A percentile compares a stretch with the other conserved stretches of the same genome.
These are phyloP conservation scores for Salix viminalis DNA, from an alignment of 345 rosid species.

Conservation along the genomic window DNA sequence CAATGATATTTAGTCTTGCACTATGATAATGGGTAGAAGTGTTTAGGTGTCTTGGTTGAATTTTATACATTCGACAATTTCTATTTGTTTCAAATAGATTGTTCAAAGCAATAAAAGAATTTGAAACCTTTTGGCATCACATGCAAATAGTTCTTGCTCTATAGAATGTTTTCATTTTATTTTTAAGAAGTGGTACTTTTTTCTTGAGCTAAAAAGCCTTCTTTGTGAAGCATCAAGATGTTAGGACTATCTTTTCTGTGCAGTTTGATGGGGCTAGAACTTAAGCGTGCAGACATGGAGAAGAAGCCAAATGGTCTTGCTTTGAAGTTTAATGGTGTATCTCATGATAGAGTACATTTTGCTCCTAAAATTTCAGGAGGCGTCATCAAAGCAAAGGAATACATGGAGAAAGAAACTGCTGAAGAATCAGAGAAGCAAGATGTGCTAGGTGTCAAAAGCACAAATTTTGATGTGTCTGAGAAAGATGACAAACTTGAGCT, in stretches of 20 bases:
- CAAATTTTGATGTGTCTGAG: slow-evolving; percentile 26
- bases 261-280: slow-evolving; percentile 83
- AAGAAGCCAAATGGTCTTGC: slow-evolving; percentile 46
- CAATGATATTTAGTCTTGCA: not conserved
- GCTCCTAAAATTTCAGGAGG: slow-evolving; percentile 50
- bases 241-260: slow-evolving; percentile 6
- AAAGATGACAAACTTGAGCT: slow-evolving; percentile 30
- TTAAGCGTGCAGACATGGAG: slow-evolving; percentile 53
- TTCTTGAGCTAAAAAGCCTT: not conserved
- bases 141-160: not conserved
- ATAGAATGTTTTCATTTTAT: not conserved
- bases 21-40: not conserved
- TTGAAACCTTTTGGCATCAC: not conserved
- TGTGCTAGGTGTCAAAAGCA: slow-evolving; percentile 37
- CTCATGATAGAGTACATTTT: slow-evolving; percentile 39
- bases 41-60: not conserved
- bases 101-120: not conserved
- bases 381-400: slow-evolving; percentile 36
- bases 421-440: slow-evolving; percentile 38
- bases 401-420: slow-evolving; percentile 49
- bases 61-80: not conserved
- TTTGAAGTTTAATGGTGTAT: slow-evolving; percentile 25
- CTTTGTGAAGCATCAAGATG: slow-evolving; percentile 12
- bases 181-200: not conserved
- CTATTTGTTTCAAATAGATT: not conserved